Evolutionary conservation across 306 rosid species (phyloP).

Genomic region (Arachis stenosperma): DNA sequence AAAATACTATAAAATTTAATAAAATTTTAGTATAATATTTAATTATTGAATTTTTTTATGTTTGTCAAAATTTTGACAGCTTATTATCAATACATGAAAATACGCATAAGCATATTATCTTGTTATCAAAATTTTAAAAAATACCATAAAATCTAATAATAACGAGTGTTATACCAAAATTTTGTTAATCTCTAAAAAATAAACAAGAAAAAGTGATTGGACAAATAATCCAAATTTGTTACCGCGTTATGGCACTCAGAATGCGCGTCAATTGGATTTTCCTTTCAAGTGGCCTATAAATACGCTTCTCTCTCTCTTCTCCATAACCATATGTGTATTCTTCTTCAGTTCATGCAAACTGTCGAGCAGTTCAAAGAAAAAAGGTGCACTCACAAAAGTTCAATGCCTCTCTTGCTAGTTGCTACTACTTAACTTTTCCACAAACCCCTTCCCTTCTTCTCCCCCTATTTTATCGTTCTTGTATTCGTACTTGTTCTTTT

Average conservation of each 20-base stretch:
- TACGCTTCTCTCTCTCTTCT: conserved; percentile 1
- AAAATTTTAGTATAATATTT: no score
- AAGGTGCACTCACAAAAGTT: conserved; percentile 23
- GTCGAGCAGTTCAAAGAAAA: background rate
- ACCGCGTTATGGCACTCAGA: conserved; percentile 29
- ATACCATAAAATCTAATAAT: no score
- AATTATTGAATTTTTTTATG: no score
- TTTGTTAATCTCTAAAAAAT: no score
- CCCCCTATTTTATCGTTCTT: background rate
- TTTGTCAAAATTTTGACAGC: no score
- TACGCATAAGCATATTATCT: no score
- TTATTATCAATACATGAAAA: no score
- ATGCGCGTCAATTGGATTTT: conserved; percentile 40
- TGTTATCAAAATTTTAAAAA: no score
- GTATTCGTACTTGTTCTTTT: conserved; percentile 13
- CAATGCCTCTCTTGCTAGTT: conserved; percentile 1
- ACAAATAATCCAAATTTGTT: background rate
- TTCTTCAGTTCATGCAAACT: conserved; percentile 35
- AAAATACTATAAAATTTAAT: no score
- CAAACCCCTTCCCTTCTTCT: background rate
- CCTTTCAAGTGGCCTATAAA: conserved; percentile 35
- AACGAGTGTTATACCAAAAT: no score
- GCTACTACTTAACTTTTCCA: no score
- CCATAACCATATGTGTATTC: no score
- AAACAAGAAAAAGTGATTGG: background rate